Conservation (phyloP, 441 rosid species). For the Aleurites moluccanus region DNA sequence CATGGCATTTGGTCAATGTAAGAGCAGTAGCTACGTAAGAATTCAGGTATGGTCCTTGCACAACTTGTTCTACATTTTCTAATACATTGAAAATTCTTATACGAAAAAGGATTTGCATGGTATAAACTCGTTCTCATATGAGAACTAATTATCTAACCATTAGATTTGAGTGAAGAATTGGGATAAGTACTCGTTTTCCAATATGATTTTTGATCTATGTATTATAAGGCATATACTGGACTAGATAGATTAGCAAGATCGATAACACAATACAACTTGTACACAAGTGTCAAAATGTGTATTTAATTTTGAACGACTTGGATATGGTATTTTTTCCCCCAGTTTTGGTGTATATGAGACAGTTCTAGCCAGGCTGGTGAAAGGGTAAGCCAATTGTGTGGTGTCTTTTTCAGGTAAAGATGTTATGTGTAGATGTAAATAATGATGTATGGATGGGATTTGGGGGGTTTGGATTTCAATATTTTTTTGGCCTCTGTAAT, state of each 20-base stretch:
- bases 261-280: background rate
- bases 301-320: slow-evolving; percentile 1
- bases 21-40: slow-evolving; percentile 73
- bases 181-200: no score
- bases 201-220: no score
- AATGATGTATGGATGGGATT: slow-evolving; percentile 6
- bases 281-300: background rate
- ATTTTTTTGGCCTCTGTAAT: background rate
- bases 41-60: slow-evolving; percentile 65
- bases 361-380: slow-evolving; percentile 45
- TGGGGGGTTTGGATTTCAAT: slow-evolving; percentile 17
- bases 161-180: no score
- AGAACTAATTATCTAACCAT: no score
- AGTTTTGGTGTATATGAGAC: slow-evolving; percentile 25
- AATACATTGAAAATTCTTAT: no score
- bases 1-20: slow-evolving; percentile 81
- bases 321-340: background rate
- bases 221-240: no score
- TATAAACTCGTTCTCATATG: no score
- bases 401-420: slow-evolving; percentile 16
- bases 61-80: background rate
- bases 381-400: slow-evolving; percentile 21
- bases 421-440: background rate
- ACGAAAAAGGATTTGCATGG: no score
- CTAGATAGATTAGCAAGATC: no score